Base-by-base conservation (phyloP, 1,284 basidiomycete genomes). In the Rhodotorula sp. region DNA sequence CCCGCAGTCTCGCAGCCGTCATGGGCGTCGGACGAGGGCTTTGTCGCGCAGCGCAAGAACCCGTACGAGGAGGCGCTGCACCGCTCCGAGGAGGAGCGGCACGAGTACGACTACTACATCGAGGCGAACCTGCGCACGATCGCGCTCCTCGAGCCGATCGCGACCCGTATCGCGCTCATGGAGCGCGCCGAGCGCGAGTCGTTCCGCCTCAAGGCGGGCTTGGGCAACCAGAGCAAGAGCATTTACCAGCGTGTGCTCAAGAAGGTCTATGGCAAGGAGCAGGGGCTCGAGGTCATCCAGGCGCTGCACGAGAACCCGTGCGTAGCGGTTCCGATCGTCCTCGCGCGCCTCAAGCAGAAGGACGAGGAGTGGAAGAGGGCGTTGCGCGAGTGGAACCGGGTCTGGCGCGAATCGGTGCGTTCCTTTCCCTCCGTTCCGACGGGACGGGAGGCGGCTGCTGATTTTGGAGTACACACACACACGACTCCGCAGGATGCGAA, bases 41-140 rank as follows among this genome's bases (percentile, higher is more conserved):
- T 98, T 83, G 88, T 94, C 71, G 88, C 95, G 10, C 94, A 97
- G 83, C 96, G 96, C 86, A 98, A 98, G 85, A 99, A 97, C 81
- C 87, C 89, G 6, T 98, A 92, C 81, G 97, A 99, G 82, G 95
- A 98, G 79, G 92, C 92, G 0, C 86, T 99, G 68, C 95, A 99
- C 84, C 92, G 92, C 81, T 91, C 92, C 77, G 97, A 99, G 82
- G 97, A 99, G 81, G 97, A 99, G 82, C 89, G 97, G 37, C 94
- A 98, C 84, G 97, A 99, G 83, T 99, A 95, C 82, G 94, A 97
- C 80, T 96, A 97, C 78, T 92, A 97, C 80, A 89, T 99, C 64
- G 94, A 98, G 81, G 94, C 91, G 54, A 89, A 98, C 79, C 84
- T 89, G 29, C 89, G 95, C 59, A 98, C 95, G 19, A 97, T 98